Evolutionary conservation across 164 flowering plant species (phyloP), one percentile per base, ranked within the genome.

Genomic region (Vitis riparia): DNA sequence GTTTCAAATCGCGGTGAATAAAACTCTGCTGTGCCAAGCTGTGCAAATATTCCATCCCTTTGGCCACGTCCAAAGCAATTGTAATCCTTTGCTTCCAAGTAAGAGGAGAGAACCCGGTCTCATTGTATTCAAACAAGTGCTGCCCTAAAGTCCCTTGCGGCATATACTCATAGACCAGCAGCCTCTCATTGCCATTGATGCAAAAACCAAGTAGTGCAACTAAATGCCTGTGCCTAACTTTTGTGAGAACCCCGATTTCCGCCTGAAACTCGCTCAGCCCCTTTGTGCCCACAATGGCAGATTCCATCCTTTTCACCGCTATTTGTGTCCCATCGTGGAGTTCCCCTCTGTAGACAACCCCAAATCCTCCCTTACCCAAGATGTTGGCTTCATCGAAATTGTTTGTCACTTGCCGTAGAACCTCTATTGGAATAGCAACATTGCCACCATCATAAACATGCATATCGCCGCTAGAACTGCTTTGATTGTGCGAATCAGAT

Each of bases 301-400:
- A 76, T 67, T 82, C 85, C 89, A 86, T 86, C 64, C 89, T 79
- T 70, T 86, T 86, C 75, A 86, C 87, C 2, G 87, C 89, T 10
- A 86, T 76, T 50, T 55, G 71, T 3, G 85, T 84, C 6, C 87
- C 89, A 59, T 86, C 89, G 10, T 71, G 82, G 59, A 86, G 81
- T 32, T 63, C 78, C 15, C 87, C 89, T 58, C 75, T 86, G 62
- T 86, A 86, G 12, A 84, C 89, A 16, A 84, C 70, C 12, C 89
- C 89, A 63, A 86, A 86, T 47, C 89, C 89, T 57, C 89, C 89
- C 51, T 68, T 84, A 5, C 89, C 89, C 48, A 84, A 63, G 23
- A 84, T 63, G 51, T 86, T 77, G 1, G 71, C 73, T 13, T 79
- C 82, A 32, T 77, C 74, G 59, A 86, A 86, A 68, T 86, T 77